phyloP scores from a whole-genome alignment of 345 rosid genomes.

The Salix koriyanagi region DNA sequence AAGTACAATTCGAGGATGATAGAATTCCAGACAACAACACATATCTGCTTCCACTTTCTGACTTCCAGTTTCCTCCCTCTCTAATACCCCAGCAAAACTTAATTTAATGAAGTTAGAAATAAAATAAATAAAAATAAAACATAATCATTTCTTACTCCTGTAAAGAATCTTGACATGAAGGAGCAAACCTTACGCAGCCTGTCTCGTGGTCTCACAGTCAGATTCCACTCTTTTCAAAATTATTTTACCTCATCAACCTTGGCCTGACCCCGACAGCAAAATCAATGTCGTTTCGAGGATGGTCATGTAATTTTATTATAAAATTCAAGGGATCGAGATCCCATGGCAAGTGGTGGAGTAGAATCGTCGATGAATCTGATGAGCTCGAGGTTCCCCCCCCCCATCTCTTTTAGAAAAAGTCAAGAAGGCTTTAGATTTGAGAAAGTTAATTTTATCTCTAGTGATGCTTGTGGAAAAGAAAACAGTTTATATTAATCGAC shows the following conservation, averaged over 20 bases:
- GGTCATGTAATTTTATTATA: neutral
- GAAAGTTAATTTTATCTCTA: neutral
- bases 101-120: constrained; percentile 7
- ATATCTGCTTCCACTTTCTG: constrained; percentile 6
- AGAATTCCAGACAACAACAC: constrained; percentile 30
- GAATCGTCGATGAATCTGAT: too few relatives aligned
- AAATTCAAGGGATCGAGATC: neutral
- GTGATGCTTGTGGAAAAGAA: neutral
- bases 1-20: constrained; percentile 8
- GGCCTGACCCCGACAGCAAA: constrained; percentile 31
- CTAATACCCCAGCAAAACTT: constrained; percentile 3
- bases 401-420: too few relatives aligned
- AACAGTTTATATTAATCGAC: neutral
- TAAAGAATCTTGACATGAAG: constrained; percentile 27
- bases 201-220: constrained; percentile 19
- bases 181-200: constrained; percentile 24
- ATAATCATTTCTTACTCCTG: neutral
- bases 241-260: constrained; percentile 19
- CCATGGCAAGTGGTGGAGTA: neutral
- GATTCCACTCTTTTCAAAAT: constrained; percentile 33
- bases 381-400: too few relatives aligned
- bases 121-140: neutral
- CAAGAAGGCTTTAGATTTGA: neutral
- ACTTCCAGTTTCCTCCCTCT: neutral
- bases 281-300: constrained; percentile 37